Conservation (phyloP, 441 rosid species). For the Hypseocharis bilobata region DNA sequence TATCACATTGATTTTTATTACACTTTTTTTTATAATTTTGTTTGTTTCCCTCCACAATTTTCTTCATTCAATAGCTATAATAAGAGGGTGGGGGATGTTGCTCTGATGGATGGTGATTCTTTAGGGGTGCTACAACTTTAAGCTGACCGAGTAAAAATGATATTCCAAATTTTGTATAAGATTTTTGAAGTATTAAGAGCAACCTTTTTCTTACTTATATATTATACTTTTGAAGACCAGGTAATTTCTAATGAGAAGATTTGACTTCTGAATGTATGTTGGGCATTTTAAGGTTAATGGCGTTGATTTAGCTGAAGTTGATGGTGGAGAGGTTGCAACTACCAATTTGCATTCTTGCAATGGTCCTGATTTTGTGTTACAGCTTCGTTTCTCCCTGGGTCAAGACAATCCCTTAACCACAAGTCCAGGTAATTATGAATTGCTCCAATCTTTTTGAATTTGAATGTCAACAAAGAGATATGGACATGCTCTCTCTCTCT, state of each 20-base stretch:
- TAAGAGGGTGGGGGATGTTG: background rate
- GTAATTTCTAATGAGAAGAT: slow-evolving; percentile 6
- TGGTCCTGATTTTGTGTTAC: slow-evolving; percentile 47
- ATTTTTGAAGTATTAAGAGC: background rate
- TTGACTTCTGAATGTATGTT: background rate
- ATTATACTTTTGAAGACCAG: background rate
- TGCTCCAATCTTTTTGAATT: background rate
- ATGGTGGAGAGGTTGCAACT: slow-evolving; percentile 53
- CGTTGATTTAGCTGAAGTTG: slow-evolving; percentile 49
- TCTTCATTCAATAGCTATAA: background rate
- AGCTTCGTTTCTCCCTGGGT: slow-evolving; percentile 32
- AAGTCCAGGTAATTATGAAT: slow-evolving; percentile 20
- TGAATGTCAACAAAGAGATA: background rate
- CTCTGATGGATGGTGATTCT: background rate
- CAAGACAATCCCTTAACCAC: slow-evolving; percentile 13
- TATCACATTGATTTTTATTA: background rate
- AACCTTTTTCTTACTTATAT: background rate
- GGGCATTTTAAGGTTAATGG: slow-evolving; percentile 45
- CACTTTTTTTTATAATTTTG: background rate
- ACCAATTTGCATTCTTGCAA: slow-evolving; percentile 58
- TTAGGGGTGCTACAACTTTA: background rate
- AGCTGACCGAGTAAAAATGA: background rate
- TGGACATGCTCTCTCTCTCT: background rate
- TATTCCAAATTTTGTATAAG: background rate
- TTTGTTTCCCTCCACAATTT: background rate